Conservation (phyloP, 1,284 basidiomycete genomes). For the Sphagnurus paluster region DNA sequence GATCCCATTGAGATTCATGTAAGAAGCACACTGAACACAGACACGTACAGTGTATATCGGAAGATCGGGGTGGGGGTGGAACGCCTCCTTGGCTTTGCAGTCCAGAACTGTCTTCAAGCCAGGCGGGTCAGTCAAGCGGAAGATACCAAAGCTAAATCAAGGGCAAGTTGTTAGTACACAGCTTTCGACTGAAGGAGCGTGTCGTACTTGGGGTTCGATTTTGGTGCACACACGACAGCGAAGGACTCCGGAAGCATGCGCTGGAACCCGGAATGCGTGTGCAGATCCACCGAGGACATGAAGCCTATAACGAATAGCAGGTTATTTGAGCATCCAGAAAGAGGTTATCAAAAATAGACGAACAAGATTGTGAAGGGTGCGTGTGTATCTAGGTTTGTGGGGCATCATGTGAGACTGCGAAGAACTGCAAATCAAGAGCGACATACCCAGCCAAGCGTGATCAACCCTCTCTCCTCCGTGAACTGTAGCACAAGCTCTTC, state of each 20-base stretch:
- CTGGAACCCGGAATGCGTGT: constrained; percentile 88
- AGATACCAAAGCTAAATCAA: constrained; percentile 72
- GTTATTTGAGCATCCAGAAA: too few relatives aligned
- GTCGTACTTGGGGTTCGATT: constrained; percentile 70
- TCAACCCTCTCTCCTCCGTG: constrained; percentile 73
- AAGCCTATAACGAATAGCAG: constrained; percentile 52
- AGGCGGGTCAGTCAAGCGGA: constrained; percentile 83
- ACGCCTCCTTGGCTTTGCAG: constrained; percentile 71
- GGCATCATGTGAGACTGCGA: constrained; percentile 4
- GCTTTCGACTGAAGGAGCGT: neutral
- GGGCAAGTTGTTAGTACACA: neutral
- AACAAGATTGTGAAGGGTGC: constrained; percentile 87
- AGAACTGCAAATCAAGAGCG: constrained; percentile 4
- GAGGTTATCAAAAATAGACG: constrained; percentile 24
- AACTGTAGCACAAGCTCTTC: constrained; percentile 86
- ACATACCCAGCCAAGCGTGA: constrained; percentile 85
- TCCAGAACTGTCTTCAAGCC: constrained; percentile 71
- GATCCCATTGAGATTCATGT: neutral
- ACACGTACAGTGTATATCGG: constrained; percentile 78
- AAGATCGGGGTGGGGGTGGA: constrained; percentile 80
- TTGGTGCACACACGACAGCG: constrained; percentile 88
- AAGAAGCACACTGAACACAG: constrained; percentile 4
- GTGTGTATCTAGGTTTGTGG: constrained; percentile 82
- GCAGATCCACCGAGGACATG: constrained; percentile 87
- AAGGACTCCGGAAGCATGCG: constrained; percentile 87